Percentiles rank a stretch among this genome's conserved stretches.
Evolutionary conservation across 306 rosid genomes (phyloP).

Genomic region (Gleditsia sinensis): DNA sequence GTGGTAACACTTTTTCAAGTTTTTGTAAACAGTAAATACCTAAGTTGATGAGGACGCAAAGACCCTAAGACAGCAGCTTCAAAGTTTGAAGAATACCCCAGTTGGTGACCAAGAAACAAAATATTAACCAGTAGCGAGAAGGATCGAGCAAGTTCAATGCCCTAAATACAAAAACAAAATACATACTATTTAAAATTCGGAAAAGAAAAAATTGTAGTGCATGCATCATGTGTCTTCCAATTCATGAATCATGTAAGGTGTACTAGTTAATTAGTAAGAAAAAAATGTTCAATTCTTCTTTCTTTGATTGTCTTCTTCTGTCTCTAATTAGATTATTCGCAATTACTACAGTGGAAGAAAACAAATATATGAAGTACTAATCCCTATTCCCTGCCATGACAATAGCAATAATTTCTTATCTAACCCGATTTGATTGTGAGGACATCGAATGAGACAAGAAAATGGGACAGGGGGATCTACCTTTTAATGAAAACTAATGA

Average conservation of each 20-base stretch:
- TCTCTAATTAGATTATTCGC: neutral
- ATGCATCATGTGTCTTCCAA: neutral
- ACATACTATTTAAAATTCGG: neutral
- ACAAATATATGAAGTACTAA: neutral
- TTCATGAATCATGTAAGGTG: no score
- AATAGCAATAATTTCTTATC: neutral
- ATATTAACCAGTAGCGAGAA: neutral
- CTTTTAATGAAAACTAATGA: neutral
- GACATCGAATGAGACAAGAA: neutral
- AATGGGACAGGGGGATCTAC: neutral
- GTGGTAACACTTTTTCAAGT: slow-evolving; percentile 40
- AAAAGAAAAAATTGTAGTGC: neutral
- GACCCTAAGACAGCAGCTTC: slow-evolving; percentile 6
- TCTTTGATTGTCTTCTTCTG: neutral
- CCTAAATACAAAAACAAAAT: neutral
- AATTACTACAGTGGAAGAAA: neutral
- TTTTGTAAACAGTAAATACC: slow-evolving; percentile 40
- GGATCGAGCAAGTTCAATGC: neutral
- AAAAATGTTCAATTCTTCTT: neutral
- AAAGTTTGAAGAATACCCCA: slow-evolving; percentile 25
- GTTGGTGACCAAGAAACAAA: slow-evolving; percentile 3
- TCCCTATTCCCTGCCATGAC: neutral
- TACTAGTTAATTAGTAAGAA: no score
- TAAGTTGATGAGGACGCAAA: slow-evolving; percentile 32
- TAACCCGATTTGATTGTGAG: neutral